Base-by-base conservation (phyloP, 805 yeast genomes). In the Yamadazyma nakazawae region DNA sequence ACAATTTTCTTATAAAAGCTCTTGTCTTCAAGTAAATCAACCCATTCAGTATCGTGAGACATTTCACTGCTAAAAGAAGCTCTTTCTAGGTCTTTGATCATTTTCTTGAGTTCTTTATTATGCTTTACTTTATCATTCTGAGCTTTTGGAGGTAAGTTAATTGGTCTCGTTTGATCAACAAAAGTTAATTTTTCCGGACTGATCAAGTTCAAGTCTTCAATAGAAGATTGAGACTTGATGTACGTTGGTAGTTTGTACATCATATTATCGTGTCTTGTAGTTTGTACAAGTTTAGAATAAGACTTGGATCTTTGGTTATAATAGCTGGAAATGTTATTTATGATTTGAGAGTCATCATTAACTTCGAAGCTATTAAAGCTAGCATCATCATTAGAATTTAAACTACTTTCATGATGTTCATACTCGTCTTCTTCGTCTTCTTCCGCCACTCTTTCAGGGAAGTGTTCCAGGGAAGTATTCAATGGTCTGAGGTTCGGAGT, bases 131-230 rank as follows among this genome's bases (percentile, higher is more conserved):
- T 74, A 56, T 84, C 91, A 11, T 57, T 60, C 3, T 65, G 57
- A 34, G 71, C 67, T 59, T 84, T 84, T 5, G 89, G 89, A 5
- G 91, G 91, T 38, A 83, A 61, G 78, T 88, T 81, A 42, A 81
- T 75, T 2, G 91, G 91, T 54, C 91, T 72, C 1, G 88, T 76
- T 37, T 79, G 80, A 43, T 84, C 75, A 32, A 84, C 62, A 10
- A 66, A 62, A 19, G 72, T 73, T 32, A 81, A 59, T 54, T 84
- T 84, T 55, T 83, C 85, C 1, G 72, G 75, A 0, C 89, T 83
- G 1, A 85, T 75, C 31, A 85, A 63, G 41, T 70, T 64, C 50
- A 80, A 63, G 59, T 84, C 88, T 45, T 84, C 90, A 50, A 83
- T 51, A 31, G 73, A 67, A 7, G 68, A 61, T 49, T 72, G 77